Base-by-base conservation (phyloP, 805 yeast genomes). In the Ogataea thermomethanolica region DNA sequence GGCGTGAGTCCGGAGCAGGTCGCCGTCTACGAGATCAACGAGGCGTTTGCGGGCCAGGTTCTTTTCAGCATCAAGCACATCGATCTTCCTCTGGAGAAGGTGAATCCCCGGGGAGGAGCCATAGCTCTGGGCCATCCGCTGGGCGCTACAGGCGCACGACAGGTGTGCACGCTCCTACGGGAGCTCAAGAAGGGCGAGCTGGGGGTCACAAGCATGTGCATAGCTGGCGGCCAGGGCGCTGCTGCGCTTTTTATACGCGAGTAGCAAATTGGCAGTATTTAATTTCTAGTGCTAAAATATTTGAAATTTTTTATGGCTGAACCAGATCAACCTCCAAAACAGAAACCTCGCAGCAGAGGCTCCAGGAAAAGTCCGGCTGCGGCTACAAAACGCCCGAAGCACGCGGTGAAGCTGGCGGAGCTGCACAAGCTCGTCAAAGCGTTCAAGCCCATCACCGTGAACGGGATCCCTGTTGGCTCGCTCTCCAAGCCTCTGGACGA, bases 141-240 rank as follows among this genome's bases (percentile, higher is more conserved):
- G 49, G 95, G 95, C 28, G 82, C 87, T 49, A 84, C 95, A 3
- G 78, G 74, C 23, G 89, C 96, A 9, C 81, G 98, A 65, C 96
- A 90, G 69, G 74, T 87, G 37, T 90, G 97, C 31, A 91, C 98
- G 4, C 65, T 91, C 46, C 65, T 91, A 61, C 75, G 90, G 55
- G 91, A 88, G 69, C 74, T 90, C 56, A 67, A 81, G 62, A 61
- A 76, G 21, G 95, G 91, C 46, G 80, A 89, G 69, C 67, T 89
- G 49, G 98, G 98, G 50, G 81, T 91, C 38, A 85, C 95, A 9
- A 84, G 95, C 49, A 91, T 91, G 98, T 91, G 98, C 71, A 81
- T 91, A 50, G 98, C 98, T 56, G 88, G 97, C 25, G 98, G 98
- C 54, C 91, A 90, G 95, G 98, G 98, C 50, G 96, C 97, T 25